Base-by-base conservation (phyloP, 768 basidiomycete genomes). In the Phlebiopsis gigantea region DNA sequence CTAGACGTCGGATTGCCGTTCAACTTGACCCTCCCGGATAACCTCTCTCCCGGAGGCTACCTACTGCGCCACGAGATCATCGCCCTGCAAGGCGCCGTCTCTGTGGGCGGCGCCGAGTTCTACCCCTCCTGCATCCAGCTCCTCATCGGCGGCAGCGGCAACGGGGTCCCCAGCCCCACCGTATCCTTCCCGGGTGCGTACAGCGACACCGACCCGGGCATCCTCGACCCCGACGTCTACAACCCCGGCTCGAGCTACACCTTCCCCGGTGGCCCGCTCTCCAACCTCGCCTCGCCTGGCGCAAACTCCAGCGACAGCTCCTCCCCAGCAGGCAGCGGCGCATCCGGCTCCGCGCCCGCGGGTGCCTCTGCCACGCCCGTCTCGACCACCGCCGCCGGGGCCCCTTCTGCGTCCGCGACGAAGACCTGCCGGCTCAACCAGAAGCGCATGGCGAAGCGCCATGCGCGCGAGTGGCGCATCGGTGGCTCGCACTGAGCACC, bases 31-130 rank as follows among this genome's bases (percentile, higher is more conserved):
- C 61, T 76, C 41, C 74, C 73, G n/a, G 21, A 46, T 19, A 78
- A 77, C 45, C 67, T 92, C 53, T 75, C 81, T 2, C 71, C 85
- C 2, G 90, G 90, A 4, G 80, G 85, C 62, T 91, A 91, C 68
- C 74, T 92, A 57, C 68, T 90, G 65, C 86, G 89, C 1, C 84
- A 89, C 67, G 89, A 92, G 65, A 84, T 90, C 68, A 82, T 90
- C 66, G 84, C 83, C 12, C 78, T 90, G 10, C 88, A 89, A 63
- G 74, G 82, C 44, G 87, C 77, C 10, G 73, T 63, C 15, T 58
- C 64, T 1, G 5, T 61, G 6, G 80, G 81, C 1, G 85, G 84
- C 17, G 87, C 86, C 1, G 88, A 90, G 69, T 90, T 89, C 68
- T 90, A 90, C 67, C 83, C 85, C 0, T 79, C 81, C 25, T 90